A percentile compares a stretch with the other conserved stretches of the same genome.
Evolutionary conservation across 805 yeast genomes (phyloP).

Genomic region (Allodekkera sacchari): DNA sequence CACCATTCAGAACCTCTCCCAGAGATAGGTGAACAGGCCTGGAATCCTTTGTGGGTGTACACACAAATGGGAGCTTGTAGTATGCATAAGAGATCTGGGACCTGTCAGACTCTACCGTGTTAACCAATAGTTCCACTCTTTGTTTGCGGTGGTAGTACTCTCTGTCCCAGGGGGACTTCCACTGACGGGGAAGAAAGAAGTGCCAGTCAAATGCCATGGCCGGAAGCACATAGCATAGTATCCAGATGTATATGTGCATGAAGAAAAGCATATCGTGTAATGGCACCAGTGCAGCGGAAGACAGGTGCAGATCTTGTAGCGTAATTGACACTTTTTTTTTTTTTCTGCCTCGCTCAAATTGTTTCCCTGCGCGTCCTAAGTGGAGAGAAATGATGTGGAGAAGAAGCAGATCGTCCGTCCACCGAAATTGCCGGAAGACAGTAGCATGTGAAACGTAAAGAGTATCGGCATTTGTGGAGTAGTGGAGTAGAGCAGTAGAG

Average conservation of each 20-base stretch:
- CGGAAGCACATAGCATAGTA: background rate
- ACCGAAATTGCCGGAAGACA: no score
- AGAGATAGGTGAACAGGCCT: slow-evolving; percentile 60
- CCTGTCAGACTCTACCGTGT: slow-evolving; percentile 71
- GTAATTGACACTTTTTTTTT: no score
- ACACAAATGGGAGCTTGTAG: slow-evolving; percentile 71
- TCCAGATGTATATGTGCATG: no score
- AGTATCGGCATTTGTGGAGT: no score
- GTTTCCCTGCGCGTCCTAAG: no score
- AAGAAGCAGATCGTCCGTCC: no score
- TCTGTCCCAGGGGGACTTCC: slow-evolving; percentile 26
- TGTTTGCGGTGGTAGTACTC: slow-evolving; percentile 42
- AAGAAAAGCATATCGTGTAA: background rate
- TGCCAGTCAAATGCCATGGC: slow-evolving; percentile 2
- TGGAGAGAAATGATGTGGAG: no score
- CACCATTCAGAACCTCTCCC: slow-evolving; percentile 76
- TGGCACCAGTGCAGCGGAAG: no score
- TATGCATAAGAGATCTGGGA: slow-evolving; percentile 72
- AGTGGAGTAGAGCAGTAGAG: no score
- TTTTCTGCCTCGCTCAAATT: no score
- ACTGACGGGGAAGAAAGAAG: slow-evolving; percentile 5
- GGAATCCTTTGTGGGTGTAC: slow-evolving; percentile 52
- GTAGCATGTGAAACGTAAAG: no score
- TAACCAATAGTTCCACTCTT: slow-evolving; percentile 58
- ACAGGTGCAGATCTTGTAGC: no score